These are phyloP conservation scores for Brassica incana DNA, from an alignment of 345 rosid species.

Conservation along the genomic window DNA sequence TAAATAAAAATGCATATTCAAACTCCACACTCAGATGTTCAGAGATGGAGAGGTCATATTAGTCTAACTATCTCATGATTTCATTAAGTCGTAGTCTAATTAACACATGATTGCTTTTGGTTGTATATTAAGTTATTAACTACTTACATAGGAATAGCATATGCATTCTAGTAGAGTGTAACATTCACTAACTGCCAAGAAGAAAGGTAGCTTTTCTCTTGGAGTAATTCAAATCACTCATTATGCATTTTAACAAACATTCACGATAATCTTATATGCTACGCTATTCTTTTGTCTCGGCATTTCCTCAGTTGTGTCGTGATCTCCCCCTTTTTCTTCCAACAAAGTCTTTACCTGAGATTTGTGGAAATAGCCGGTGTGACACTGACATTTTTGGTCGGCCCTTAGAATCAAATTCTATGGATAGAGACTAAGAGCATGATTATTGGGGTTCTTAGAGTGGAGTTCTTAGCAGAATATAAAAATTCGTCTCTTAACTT, in stretches of 20 bases:
- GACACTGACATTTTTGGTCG: conserved; percentile 12
- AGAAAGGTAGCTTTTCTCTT: neutral
- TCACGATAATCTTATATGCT: conserved; percentile 29
- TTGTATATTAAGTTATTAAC: neutral
- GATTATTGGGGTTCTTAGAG: too few species aligned
- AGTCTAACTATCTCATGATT: conserved; percentile 7
- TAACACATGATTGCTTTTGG: conserved; percentile 17
- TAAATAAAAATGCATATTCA: neutral
- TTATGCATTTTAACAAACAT: conserved; percentile 32
- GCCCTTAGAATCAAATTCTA: neutral
- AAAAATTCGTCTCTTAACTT: too few species aligned
- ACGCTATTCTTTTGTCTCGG: conserved; percentile 20
- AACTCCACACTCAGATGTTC: neutral
- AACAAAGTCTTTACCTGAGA: neutral
- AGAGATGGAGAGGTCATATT: neutral
- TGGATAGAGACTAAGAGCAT: neutral
- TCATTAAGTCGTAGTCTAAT: neutral
- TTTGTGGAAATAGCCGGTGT: neutral
- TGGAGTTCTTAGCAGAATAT: too few species aligned
- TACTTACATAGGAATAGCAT: neutral
- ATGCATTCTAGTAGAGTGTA: conserved; percentile 12
- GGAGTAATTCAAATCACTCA: conserved; percentile 9
- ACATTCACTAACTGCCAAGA: conserved; percentile 7
- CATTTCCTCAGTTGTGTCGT: neutral
- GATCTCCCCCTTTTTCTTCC: neutral